phyloP scores from a whole-genome alignment of 345 rosid species.

The Eucalyptus sp. region DNA sequence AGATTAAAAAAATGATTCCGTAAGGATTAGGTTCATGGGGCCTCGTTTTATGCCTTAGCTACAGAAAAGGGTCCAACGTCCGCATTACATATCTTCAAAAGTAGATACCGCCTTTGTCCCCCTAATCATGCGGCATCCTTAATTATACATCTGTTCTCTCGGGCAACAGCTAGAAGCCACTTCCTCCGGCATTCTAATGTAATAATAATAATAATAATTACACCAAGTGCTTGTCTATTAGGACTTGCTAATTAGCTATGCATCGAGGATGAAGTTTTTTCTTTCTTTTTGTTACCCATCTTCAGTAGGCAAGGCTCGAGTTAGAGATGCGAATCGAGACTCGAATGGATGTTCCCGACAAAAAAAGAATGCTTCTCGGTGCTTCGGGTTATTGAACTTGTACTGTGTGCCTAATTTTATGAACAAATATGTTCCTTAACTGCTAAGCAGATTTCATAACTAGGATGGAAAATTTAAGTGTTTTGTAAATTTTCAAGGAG shows the following conservation, averaged over 20 bases:
- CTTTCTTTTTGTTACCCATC: not conserved
- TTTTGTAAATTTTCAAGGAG: not conserved
- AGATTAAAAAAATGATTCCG: not conserved
- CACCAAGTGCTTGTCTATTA: not conserved
- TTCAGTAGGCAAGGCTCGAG: not conserved
- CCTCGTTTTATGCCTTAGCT: slow-evolving; percentile 10
- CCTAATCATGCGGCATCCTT: not conserved
- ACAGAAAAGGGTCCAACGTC: slow-evolving; percentile 9
- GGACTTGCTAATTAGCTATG: not conserved
- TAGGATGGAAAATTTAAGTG: not conserved
- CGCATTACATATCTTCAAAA: slow-evolving; percentile 1
- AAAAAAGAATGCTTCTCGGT: not conserved
- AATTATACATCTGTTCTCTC: not conserved
- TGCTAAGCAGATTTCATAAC: not conserved
- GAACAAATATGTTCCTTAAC: not conserved
- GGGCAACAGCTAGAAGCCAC: not conserved
- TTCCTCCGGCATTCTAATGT: not conserved
- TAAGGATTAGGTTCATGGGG: not conserved
- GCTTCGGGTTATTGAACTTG: not conserved
- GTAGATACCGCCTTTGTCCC: not conserved
- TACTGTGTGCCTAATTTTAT: not conserved
- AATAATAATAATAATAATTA: not conserved
- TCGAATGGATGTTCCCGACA: not conserved
- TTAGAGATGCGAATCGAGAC: not conserved
- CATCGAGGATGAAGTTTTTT: not conserved